A percentile compares a stretch with the other conserved stretches of the same genome.
Evolutionary conservation across 2,329 filamentous ascomycete genomes (phyloP).

Genomic region (Alternaria rosae): DNA sequence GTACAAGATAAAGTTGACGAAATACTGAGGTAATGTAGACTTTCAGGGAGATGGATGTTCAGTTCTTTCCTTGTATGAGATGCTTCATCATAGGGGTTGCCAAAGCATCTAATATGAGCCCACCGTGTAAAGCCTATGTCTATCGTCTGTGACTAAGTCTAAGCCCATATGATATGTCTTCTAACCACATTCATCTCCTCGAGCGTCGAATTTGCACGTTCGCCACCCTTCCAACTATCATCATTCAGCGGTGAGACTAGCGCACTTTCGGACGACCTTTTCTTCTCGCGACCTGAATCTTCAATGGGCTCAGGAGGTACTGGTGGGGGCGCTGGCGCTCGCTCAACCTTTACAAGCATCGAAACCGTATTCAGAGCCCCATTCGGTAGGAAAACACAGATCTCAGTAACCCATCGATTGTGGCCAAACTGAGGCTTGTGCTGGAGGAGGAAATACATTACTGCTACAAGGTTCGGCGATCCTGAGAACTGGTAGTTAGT

Average conservation of each 20-base stretch:
- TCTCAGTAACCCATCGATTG: neutral
- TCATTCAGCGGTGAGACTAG: neutral
- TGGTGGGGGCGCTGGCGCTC: neutral
- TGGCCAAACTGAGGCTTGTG: neutral
- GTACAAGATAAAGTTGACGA: neutral
- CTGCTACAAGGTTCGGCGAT: neutral
- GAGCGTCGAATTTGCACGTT: neutral
- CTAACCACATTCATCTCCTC: neutral
- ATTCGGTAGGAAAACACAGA: neutral
- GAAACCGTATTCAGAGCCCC: neutral
- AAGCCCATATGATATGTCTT: neutral
- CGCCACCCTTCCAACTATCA: neutral
- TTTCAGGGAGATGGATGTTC: neutral
- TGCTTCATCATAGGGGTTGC: neutral
- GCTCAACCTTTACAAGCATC: neutral
- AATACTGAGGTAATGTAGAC: neutral
- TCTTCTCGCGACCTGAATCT: neutral
- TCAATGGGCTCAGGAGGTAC: neutral
- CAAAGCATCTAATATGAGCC: neutral
- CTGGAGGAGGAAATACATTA: neutral
- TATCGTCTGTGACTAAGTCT: neutral
- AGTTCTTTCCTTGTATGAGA: neutral
- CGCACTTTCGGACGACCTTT: neutral
- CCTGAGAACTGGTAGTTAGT: neutral
- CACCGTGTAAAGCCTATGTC: neutral